Conservation (phyloP, 2,329 filamentous ascomycete genomes). For the Fusarium compactum region DNA sequence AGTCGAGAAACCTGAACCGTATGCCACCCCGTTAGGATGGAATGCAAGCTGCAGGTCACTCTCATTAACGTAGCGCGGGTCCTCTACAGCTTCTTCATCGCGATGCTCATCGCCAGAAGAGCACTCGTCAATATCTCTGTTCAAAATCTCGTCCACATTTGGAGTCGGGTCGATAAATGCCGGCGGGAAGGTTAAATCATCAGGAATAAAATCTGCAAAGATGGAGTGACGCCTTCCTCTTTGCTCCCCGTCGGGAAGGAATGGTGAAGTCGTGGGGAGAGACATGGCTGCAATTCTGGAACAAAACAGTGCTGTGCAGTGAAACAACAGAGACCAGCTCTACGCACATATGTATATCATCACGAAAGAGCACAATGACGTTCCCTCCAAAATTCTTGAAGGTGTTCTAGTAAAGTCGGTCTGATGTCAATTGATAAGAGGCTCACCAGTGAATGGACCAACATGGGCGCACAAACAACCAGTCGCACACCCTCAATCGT, state of each 20-base stretch:
- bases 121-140: constrained; percentile 40
- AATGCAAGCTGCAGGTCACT: constrained; percentile 38
- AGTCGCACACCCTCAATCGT: constrained; percentile 12
- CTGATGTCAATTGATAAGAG: constrained; percentile 40
- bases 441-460: constrained; percentile 9
- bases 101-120: constrained; percentile 35
- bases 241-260: constrained; percentile 4
- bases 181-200: constrained; percentile 20
- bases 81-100: constrained; percentile 27
- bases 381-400: background rate
- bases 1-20: constrained; percentile 36
- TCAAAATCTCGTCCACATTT: constrained; percentile 37
- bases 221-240: constrained; percentile 36
- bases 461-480: constrained; percentile 19
- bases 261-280: constrained; percentile 16
- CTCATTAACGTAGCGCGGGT: constrained; percentile 4
- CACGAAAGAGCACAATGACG: constrained; percentile 7
- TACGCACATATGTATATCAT: background rate
- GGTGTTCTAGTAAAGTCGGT: constrained; percentile 18
- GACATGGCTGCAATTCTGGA: constrained; percentile 9
- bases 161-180: constrained; percentile 29
- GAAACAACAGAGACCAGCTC: background rate
- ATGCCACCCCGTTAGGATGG: constrained; percentile 36
- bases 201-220: constrained; percentile 40
- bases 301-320: background rate